These are phyloP conservation scores for Soucietia sequanensis DNA, from an alignment of 805 yeast species.

Conservation along the genomic window DNA sequence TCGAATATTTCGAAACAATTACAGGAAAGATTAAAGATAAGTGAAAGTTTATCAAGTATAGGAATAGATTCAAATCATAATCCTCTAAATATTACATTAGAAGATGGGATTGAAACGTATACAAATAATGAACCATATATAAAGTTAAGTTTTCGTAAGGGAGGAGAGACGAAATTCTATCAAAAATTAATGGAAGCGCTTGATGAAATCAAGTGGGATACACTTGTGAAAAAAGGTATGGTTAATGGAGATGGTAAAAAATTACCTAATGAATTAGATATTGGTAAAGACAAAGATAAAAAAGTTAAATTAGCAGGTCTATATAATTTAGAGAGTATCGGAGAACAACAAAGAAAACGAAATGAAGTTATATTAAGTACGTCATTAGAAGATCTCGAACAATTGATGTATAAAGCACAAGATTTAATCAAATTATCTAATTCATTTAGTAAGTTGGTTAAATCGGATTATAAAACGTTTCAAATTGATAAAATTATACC, in stretches of 20 bases:
- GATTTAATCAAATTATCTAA: constrained; percentile 61
- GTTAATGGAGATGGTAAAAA: constrained; percentile 29
- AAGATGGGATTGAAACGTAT: constrained; percentile 31
- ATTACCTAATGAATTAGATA: constrained; percentile 1
- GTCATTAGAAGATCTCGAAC: constrained; percentile 75
- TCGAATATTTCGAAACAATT: constrained; percentile 10
- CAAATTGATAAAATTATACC: constrained; percentile 15
- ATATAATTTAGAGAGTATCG: constrained; percentile 60
- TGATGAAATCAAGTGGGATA: constrained; percentile 53
- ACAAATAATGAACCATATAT: constrained; percentile 39
- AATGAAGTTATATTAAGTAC: constrained; percentile 61
- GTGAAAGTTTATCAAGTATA: constrained; percentile 5
- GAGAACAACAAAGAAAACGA: constrained; percentile 52
- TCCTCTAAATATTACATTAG: constrained; percentile 22
- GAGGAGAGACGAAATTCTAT: constrained; percentile 59
- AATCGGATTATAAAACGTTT: constrained; percentile 5
- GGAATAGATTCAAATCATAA: not conserved
- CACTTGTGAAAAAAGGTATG: constrained; percentile 29
- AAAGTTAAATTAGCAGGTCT: constrained; percentile 51
- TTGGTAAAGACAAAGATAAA: constrained; percentile 1
- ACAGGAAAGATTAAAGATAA: constrained; percentile 2
- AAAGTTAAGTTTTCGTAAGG: constrained; percentile 73
- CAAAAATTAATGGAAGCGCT: constrained; percentile 40
- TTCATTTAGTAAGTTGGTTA: constrained; percentile 31
- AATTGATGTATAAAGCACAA: constrained; percentile 73